Base-by-base conservation (phyloP, 441 rosid species). In the Viola pubescens region DNA sequence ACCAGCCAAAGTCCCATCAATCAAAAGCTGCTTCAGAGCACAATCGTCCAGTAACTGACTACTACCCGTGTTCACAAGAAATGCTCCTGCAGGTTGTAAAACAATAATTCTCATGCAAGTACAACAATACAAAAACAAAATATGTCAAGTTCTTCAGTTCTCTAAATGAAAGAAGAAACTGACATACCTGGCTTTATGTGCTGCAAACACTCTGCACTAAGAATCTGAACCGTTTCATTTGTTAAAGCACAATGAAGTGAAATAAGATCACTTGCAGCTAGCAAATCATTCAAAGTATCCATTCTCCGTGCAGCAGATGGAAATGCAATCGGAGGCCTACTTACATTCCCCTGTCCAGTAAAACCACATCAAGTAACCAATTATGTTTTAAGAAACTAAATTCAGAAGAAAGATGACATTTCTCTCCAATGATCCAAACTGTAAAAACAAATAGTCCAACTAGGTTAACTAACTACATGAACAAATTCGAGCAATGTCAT, bases 21-120 rank as follows among this genome's bases (percentile, higher is more conserved):
- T 90, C 52, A 94, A 71, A 77, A 88, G 94, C 69, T 86, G 89
- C 81, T 90, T 94, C 72, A 90, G 78, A 48, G 85, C 87, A 75
- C 97, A 90, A 73, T 94, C 99, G 70, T 94, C 97, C 56, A 90
- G 75, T 55, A 94, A 74, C 82, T 88, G 99, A 69, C 94, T 78
- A 83, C 96, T 88, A 67, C 97, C 97, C 2, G 89, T 88, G 72
- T 94, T 94, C 63, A 90, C 96, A 70, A 94, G 89, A 82, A 90
- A 94, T 49, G 97, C 97, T 73, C 99, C 99, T 90, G 61, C 19
- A 67, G 4, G 11, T 8, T 53, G 57, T 63, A 7, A 13, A 52
- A 47, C 45, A 53, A 49, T 4, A 37, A 42, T 61, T 41, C 39
- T 62, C 46, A 26, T 37, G 48, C 16, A 49, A 51, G 66, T 45